These are phyloP conservation scores for Sergeia podlipaevii DNA, from an alignment of 208 protist species.

Conservation along the genomic window DNA sequence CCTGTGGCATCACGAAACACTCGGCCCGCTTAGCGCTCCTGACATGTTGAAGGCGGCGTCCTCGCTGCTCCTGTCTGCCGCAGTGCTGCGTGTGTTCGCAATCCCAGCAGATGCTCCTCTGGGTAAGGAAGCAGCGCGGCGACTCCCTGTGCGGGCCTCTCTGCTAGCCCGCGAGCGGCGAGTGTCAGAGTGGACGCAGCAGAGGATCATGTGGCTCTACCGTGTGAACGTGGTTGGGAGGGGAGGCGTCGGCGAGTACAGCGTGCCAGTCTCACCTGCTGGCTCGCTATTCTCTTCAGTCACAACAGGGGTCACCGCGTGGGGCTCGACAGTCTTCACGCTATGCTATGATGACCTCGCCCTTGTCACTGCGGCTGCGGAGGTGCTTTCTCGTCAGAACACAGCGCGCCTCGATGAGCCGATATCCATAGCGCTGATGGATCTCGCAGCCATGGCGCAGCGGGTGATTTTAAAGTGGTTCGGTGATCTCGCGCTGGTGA, in stretches of 20 bases:
- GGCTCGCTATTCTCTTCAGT: too few species aligned
- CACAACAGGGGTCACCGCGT: not conserved
- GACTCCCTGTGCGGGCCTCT: slow-evolving; percentile 9
- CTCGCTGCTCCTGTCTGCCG: slow-evolving; percentile 25
- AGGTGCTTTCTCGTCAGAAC: slow-evolving; percentile 15
- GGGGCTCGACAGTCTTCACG: slow-evolving; percentile 20
- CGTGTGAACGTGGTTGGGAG: slow-evolving; percentile 23
- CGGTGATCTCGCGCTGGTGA: slow-evolving; percentile 7
- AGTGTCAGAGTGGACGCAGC: not conserved
- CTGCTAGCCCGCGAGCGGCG: slow-evolving; percentile 12
- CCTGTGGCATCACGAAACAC: slow-evolving; percentile 13
- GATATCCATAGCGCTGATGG: not conserved
- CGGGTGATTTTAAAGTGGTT: slow-evolving; percentile 25
- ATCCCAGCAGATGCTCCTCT: not conserved
- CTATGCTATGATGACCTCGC: slow-evolving; percentile 24
- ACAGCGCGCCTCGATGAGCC: slow-evolving; percentile 1
- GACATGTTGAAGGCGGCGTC: slow-evolving; percentile 18
- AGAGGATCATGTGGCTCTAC: slow-evolving; percentile 34
- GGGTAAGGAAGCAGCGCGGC: slow-evolving; percentile 13
- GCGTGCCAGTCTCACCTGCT: not conserved
- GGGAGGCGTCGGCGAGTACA: not conserved
- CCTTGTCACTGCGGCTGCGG: slow-evolving; percentile 18
- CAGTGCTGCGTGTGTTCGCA: slow-evolving; percentile 16
- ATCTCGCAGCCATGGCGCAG: slow-evolving; percentile 17
- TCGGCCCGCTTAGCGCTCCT: slow-evolving; percentile 18